Base-by-base conservation (phyloP, 2,329 filamentous ascomycete species). In the Sphaerulina vaccinii region DNA sequence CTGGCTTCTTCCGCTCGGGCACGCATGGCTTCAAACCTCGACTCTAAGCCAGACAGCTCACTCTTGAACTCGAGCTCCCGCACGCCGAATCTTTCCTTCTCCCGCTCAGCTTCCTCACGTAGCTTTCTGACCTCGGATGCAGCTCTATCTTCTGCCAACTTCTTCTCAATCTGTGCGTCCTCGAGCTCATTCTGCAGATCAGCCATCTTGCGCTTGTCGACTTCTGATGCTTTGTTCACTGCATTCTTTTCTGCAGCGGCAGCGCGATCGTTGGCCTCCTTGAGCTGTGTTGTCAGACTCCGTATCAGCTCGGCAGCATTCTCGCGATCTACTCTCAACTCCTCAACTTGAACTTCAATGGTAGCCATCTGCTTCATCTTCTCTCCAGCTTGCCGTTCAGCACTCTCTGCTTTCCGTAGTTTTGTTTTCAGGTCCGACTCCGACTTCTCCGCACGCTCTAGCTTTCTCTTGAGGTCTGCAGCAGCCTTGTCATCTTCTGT, bases 21-120 rank as follows among this genome's bases (percentile, higher is more conserved):
- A 49, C 93, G 86, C 73, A 96, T 84, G 7, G 87, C 83, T 71
- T 99, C 93, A 49, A 99, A 79, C 69, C 95, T 95, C 62, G 87
- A 86, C 73, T 99, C 95, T 58, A 96, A 78, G 13, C 85, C 77
- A 43, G 79, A 75, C 50, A 85, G 81, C 70, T 97, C 92, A n/a
- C 80, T 80, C 63, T 88, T 87, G 62, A 95, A 76, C 66, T 96
- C 92, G 5, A 86, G 72, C 68, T 96, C 88, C 6, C 82, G 73
- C 9, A 82, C 76, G 10, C 81, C 80, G 16, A 84, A 78, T 22
- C 83, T 84, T 68, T 95, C 88, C 45, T 82, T 80, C 47, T 89
- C 85, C 51, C 85, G 81, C 39, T 87, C 83, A 6, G 87, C 76
- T 67, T 87, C 88, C 57, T 90, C 87, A 54, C 82, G 82, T 56